A percentile compares a stretch with the other conserved stretches of the same genome.
Evolutionary conservation across 192 early-diverging fungal species (phyloP).

Genomic region (Gigaspora rosea): DNA sequence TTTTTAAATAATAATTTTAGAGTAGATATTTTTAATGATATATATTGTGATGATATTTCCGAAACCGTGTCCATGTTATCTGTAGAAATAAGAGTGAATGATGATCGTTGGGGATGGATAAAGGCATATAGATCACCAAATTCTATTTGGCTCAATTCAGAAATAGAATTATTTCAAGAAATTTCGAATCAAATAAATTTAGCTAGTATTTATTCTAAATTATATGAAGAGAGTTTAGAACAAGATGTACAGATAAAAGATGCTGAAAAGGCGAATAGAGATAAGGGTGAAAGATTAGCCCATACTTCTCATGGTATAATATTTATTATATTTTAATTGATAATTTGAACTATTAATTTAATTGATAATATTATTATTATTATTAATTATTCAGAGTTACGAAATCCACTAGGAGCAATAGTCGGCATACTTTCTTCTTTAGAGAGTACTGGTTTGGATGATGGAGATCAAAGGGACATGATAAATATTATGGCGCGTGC

Average conservation of each 20-base stretch:
- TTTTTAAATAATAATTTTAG: background rate
- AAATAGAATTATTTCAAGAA: conserved; percentile 44
- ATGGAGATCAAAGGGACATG: conserved; percentile 48
- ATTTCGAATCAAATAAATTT: conserved; percentile 46
- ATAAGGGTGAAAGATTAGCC: conserved; percentile 45
- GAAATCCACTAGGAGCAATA: conserved; percentile 45
- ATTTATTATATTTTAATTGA: no score
- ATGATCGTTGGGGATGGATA: conserved; percentile 43
- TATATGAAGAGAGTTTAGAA: conserved; percentile 42
- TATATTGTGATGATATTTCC: conserved; percentile 17
- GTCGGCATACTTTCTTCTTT: conserved; percentile 44
- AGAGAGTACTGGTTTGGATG: conserved; percentile 42
- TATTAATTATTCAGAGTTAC: conserved; percentile 6
- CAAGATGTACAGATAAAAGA: conserved; percentile 46
- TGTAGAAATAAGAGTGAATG: conserved; percentile 25
- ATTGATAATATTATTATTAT: background rate
- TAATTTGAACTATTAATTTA: no score
- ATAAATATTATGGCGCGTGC: conserved; percentile 49
- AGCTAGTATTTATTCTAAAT: conserved; percentile 43
- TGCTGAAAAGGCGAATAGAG: conserved; percentile 43
- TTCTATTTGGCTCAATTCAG: conserved; percentile 38
- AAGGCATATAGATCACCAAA: conserved; percentile 33
- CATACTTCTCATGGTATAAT: conserved; percentile 42
- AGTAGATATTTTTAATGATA: background rate
- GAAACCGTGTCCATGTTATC: conserved; percentile 36